Percentiles rank a stretch among this genome's conserved stretches.
These are phyloP conservation scores for Fragaria iinumae DNA, from an alignment of 306 rosid genomes.

Conservation along the genomic window DNA sequence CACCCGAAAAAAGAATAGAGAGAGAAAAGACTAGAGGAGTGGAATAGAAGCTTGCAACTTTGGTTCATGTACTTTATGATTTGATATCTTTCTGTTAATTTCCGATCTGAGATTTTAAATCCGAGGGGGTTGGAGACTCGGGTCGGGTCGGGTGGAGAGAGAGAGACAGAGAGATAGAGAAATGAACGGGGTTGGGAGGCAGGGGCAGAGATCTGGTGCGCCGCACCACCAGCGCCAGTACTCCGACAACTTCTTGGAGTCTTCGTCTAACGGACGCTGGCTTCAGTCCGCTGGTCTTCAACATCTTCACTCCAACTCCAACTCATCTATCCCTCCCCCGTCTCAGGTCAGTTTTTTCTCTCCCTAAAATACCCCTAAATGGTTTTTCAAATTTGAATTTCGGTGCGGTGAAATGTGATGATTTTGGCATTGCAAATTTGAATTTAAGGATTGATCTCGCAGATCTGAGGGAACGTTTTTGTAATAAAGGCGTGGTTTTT, in stretches of 20 bases:
- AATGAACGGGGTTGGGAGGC: conserved; percentile 88
- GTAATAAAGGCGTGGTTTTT: conserved; percentile 13
- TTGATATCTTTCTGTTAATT: neutral
- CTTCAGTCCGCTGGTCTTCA: conserved; percentile 97
- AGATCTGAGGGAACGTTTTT: conserved; percentile 37
- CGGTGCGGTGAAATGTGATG: neutral
- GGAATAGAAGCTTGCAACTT: neutral
- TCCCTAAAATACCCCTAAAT: neutral
- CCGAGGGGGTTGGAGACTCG: conserved; percentile 18
- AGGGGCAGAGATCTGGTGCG: conserved; percentile 88
- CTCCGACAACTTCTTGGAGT: conserved; percentile 74
- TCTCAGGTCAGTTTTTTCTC: conserved; percentile 50
- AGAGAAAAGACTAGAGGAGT: neutral
- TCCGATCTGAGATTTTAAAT: conserved; percentile 17
- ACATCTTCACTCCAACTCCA: conserved; percentile 66
- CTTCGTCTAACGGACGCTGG: conserved; percentile 68
- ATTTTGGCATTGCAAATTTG: neutral
- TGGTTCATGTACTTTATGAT: neutral
- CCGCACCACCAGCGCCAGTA: conserved; percentile 87
- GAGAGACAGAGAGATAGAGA: neutral
- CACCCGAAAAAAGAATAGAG: neutral
- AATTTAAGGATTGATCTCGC: conserved; percentile 16
- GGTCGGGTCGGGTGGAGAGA: conserved; percentile 7
- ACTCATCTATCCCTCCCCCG: conserved; percentile 47
- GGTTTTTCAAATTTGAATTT: neutral